A percentile compares a stretch with the other conserved stretches of the same genome.
Evolutionary conservation across 2,329 filamentous ascomycete species (phyloP).

Genomic region (Pleurostoma richardsiae): DNA sequence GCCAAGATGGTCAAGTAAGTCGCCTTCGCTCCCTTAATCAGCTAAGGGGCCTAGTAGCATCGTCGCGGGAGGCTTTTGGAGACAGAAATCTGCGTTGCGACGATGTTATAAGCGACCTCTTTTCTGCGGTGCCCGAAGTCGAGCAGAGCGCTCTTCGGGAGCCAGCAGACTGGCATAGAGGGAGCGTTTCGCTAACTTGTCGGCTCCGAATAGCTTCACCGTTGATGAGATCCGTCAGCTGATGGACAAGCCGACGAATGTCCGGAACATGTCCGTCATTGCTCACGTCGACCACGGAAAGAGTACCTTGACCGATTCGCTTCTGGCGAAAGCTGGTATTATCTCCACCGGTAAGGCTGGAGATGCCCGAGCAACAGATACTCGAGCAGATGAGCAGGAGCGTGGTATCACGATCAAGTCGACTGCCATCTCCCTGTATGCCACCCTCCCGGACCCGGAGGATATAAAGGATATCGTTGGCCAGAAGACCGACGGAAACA

Average conservation of each 20-base stretch:
- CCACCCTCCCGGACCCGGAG: constrained; percentile 71
- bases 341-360: constrained; percentile 97
- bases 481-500: constrained; percentile 82
- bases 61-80: neutral
- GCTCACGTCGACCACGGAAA: constrained; percentile 99
- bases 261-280: constrained; percentile 80
- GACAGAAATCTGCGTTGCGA: neutral
- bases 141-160: constrained; percentile 2
- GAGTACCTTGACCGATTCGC: constrained; percentile 98
- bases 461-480: constrained; percentile 92
- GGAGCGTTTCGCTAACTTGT: constrained; percentile 41
- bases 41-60: neutral
- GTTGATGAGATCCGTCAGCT: constrained; percentile 80
- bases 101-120: neutral
- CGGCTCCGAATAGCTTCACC: constrained; percentile 72
- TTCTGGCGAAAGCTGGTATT: constrained; percentile 98
- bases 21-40: neutral
- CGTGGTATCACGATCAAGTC: constrained; percentile 99
- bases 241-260: constrained; percentile 76
- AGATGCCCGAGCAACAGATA: constrained; percentile 94
- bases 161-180: neutral
- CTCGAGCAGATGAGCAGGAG: constrained; percentile 95
- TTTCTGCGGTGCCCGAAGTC: neutral
- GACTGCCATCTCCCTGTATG: constrained; percentile 97
- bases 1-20: constrained; percentile 99